phyloP scores from a whole-genome alignment of 1,284 basidiomycete species.

The Coriolopsis trogii region DNA sequence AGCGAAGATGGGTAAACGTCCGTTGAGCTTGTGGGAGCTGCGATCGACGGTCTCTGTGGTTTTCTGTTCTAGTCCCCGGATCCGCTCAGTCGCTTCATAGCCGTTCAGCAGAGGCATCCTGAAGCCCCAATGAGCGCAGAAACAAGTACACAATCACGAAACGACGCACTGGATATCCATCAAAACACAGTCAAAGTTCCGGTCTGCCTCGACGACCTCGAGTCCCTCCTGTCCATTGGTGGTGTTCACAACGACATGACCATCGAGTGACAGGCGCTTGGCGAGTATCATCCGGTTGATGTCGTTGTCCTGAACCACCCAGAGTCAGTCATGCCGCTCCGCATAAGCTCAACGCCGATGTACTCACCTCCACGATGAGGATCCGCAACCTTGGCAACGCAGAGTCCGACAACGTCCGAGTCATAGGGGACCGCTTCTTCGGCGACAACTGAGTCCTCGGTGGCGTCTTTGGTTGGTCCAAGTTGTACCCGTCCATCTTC shows the following conservation, averaged over 20 bases:
- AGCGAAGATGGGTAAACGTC: conserved; percentile 81
- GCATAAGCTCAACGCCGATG: background rate
- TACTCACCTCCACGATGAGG: conserved; percentile 70
- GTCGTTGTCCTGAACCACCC: conserved; percentile 78
- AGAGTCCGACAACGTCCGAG: conserved; percentile 2
- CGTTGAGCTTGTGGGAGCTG: conserved; percentile 59
- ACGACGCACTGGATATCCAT: conserved; percentile 82
- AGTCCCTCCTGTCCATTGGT: conserved; percentile 82
- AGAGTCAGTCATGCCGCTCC: background rate
- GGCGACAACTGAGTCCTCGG: conserved; percentile 1
- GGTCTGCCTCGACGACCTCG: conserved; percentile 61
- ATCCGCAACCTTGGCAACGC: conserved; percentile 49
- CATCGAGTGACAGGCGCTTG: conserved; percentile 70
- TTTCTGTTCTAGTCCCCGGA: conserved; percentile 64
- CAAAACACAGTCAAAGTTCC: conserved; percentile 73
- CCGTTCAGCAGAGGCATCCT: conserved; percentile 88
- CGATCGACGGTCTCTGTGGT: conserved; percentile 29
- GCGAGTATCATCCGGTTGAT: conserved; percentile 78
- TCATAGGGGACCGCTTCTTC: conserved; percentile 9
- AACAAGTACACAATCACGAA: background rate
- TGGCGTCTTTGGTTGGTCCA: conserved; percentile 28
- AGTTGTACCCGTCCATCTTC: conserved; percentile 42
- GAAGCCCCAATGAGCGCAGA: background rate
- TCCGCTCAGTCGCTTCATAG: conserved; percentile 70
- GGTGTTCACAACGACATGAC: conserved; percentile 68